Base-by-base conservation (phyloP, 2,329 filamentous ascomycete species). In the Parascedosporium putredinis region DNA sequence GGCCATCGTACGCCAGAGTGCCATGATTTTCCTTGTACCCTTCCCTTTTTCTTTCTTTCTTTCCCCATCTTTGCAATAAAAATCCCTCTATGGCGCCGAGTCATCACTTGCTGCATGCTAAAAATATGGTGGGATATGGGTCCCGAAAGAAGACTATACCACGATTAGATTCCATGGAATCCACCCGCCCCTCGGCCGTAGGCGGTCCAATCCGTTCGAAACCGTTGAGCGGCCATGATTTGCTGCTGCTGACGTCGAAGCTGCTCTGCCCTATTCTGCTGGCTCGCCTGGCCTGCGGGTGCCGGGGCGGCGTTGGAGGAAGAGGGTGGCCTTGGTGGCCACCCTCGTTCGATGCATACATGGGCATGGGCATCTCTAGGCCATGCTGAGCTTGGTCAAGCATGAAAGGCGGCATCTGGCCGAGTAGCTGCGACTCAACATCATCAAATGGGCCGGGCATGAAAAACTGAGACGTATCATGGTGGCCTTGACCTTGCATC, bases 381-480 rank as follows among this genome's bases (percentile, higher is more conserved):
- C 34, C 47, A 22, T 50, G 47, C 29, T 50, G 49, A 27, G 16
- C 33, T 27, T 43, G 47, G 24, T 36, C 40, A 3, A 82, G 78
- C 65, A 85, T 76, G 56, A 88, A 90, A 33, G 83, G 79, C 14
- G 84, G 83, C 33, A 88, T 72, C 1, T 84, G 79, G 0, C 80
- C 82, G 51, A 87, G 79, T 10, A 89, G 71, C 55, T 88, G 84
- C 16, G 83, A 84, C 58, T 89, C 85, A 47, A 86, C 77, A 49
- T 84, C 82, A 54, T 83, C 81, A 54, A 77, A 75, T 4, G 75
- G 62, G 18, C 67, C 69, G 3, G 73, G 69, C 52, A 78, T 69
- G 61, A 74, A 78, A 54, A 76, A 76, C 45, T 70, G 68, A 51
- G 67, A 61, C 24, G 54, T 20, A 29, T 68, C 65, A 47, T 62